phyloP scores from a whole-genome alignment of 306 rosid species.

The Rosa lucieae region DNA sequence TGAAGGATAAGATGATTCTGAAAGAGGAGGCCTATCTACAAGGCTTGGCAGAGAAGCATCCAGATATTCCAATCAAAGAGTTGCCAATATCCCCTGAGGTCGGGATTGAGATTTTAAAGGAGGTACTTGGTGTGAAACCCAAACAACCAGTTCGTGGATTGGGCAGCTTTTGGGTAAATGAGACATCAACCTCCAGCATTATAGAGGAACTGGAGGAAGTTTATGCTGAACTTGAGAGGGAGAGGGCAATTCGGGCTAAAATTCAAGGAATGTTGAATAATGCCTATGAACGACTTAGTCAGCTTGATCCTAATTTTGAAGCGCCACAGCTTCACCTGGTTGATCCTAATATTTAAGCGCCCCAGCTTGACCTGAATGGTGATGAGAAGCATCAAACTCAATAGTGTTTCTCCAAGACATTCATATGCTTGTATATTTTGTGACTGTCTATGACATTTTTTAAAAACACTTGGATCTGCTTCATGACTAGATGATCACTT shows the following conservation, averaged over 20 bases:
- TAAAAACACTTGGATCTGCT: background rate
- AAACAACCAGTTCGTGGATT: background rate
- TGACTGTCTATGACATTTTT: background rate
- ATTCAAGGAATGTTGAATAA: background rate
- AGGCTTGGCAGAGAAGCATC: constrained; percentile 1
- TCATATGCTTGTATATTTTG: background rate
- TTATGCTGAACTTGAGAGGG: background rate
- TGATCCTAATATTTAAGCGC: background rate
- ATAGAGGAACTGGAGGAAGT: background rate
- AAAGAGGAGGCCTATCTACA: background rate
- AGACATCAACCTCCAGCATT: background rate
- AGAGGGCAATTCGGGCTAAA: background rate
- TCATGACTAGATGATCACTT: background rate
- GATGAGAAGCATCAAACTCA: background rate
- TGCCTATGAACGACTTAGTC: background rate
- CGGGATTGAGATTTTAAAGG: background rate
- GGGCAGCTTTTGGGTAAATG: background rate
- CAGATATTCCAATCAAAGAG: background rate
- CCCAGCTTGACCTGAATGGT: background rate
- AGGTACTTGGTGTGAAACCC: background rate
- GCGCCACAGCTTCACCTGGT: background rate
- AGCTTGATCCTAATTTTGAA: background rate
- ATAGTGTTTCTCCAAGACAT: background rate
- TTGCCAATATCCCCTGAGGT: background rate
- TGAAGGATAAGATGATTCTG: constrained; percentile 7